phyloP scores from a whole-genome alignment of 306 rosid genomes.

The Glycine tomentella region DNA sequence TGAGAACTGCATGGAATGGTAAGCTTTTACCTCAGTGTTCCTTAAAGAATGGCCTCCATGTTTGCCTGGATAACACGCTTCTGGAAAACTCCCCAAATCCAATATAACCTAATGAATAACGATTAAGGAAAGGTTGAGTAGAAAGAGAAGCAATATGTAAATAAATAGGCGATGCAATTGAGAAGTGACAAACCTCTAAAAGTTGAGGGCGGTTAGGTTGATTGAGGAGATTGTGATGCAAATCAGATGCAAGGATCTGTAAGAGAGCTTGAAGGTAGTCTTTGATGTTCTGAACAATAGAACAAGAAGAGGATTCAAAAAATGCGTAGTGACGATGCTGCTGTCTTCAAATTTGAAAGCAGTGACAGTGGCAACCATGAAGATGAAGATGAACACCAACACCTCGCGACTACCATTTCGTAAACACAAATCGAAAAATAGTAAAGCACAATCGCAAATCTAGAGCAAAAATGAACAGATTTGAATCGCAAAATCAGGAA shows the following conservation, averaged over 20 bases:
- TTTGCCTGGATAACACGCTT: constrained; percentile 67
- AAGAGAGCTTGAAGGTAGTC: constrained; percentile 57
- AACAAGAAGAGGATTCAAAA: background rate
- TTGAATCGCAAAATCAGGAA: no score
- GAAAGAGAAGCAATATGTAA: background rate
- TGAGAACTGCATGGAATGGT: background rate
- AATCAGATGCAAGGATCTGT: constrained; percentile 71
- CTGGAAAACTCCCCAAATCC: constrained; percentile 76
- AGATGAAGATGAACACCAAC: background rate
- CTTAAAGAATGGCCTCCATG: constrained; percentile 54
- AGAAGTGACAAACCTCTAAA: constrained; percentile 53
- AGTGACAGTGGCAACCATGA: background rate
- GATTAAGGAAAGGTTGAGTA: background rate
- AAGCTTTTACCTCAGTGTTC: no score
- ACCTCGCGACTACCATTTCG: constrained; percentile 16
- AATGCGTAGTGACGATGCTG: background rate
- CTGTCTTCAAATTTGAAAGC: constrained; percentile 28
- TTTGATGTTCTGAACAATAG: constrained; percentile 40
- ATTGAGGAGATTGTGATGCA: no score
- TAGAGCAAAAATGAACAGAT: no score
- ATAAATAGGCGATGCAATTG: background rate
- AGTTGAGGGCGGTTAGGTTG: constrained; percentile 58
- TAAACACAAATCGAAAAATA: no score
- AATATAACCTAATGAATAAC: constrained; percentile 55
- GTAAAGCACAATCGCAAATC: no score